Base-by-base conservation (phyloP, 805 yeast species). In the Pichia cabralensis region DNA sequence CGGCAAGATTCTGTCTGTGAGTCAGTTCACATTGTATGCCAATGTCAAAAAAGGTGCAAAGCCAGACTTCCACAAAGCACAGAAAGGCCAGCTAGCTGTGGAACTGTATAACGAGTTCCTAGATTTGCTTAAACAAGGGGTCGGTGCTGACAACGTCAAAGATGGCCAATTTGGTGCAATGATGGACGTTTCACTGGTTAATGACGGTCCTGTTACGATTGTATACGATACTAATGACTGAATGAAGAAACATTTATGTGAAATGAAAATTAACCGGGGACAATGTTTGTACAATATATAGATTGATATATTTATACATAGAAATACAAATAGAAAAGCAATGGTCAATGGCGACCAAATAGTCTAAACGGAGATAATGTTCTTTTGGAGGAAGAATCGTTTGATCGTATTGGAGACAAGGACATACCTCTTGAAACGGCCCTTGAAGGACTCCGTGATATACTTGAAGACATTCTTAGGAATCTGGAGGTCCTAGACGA, bases 121-220 rank as follows among this genome's bases (percentile, higher is more conserved):
- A 36, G 31, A 36, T 2, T 50, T 61, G 16, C 56, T 83, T 38
- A 56, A 64, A 40, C 49, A 45, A 1, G 71, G 69, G n/a, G 40
- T 84, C 0, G 24, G 20, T 9, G 68, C 64, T 1, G 75, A 66
- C 0, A 73, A 71, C 30, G 94, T 86, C 3, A 69, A 78, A 43
- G 96, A 88, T 48, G 98, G 98, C 3, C 65, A 73, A 36, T 92
- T 92, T 53, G 98, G 97, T 0, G 97, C 89, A 9, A 83, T 89
- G 95, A 92, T 92, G 98, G 94, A 84, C 43, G 96, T 94, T 12
- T 69, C 70, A 1, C 57, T 89, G 40, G 74, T 79, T 11, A 92
- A 92, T 50, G 96, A 89, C 48, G 97, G 97, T 1, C 97, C 97
- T 0, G 85, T 83, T 1, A 89, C 97, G 0, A 79, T 89, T 22